These are phyloP conservation scores for Maudiozyma pseudohumilis DNA, from an alignment of 805 yeast genomes.

Conservation along the genomic window DNA sequence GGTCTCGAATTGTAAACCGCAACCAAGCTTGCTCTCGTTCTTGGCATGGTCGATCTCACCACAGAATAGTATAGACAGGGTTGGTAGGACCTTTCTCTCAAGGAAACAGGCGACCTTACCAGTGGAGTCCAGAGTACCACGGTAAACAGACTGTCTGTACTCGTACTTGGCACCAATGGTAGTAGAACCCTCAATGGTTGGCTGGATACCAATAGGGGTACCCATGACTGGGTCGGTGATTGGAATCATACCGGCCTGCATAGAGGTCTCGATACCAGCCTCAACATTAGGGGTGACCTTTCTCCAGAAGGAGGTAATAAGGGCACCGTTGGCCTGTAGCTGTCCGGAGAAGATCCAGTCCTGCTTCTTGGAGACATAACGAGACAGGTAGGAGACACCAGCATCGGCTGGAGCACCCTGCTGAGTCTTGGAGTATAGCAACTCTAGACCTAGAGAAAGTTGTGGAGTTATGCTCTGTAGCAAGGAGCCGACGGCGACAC, in stretches of 20 bases:
- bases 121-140: slow-evolving; percentile 85
- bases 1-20: slow-evolving; percentile 91
- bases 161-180: slow-evolving; percentile 96
- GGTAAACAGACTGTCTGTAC: slow-evolving; percentile 89
- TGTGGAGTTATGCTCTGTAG: slow-evolving; percentile 81
- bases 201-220: slow-evolving; percentile 71
- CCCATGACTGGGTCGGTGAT: slow-evolving; percentile 67
- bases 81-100: slow-evolving; percentile 90
- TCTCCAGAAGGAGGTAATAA: slow-evolving; percentile 88
- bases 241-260: slow-evolving; percentile 68
- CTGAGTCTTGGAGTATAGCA: slow-evolving; percentile 67
- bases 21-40: slow-evolving; percentile 72
- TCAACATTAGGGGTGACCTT: slow-evolving; percentile 86
- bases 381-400: slow-evolving; percentile 79
- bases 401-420: slow-evolving; percentile 80
- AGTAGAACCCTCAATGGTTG: slow-evolving; percentile 83
- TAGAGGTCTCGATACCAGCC: slow-evolving; percentile 84
- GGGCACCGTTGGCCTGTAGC: slow-evolving; percentile 84
- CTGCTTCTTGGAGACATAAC: slow-evolving; percentile 62
- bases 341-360: slow-evolving; percentile 93
- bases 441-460: slow-evolving; percentile 83
- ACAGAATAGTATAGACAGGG: slow-evolving; percentile 75
- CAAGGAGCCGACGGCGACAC: slow-evolving; percentile 85
- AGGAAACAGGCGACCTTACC: slow-evolving; percentile 88
- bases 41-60: slow-evolving; percentile 89